phyloP scores from a whole-genome alignment of 257 asterid species.

The Cruciata laevipes region DNA sequence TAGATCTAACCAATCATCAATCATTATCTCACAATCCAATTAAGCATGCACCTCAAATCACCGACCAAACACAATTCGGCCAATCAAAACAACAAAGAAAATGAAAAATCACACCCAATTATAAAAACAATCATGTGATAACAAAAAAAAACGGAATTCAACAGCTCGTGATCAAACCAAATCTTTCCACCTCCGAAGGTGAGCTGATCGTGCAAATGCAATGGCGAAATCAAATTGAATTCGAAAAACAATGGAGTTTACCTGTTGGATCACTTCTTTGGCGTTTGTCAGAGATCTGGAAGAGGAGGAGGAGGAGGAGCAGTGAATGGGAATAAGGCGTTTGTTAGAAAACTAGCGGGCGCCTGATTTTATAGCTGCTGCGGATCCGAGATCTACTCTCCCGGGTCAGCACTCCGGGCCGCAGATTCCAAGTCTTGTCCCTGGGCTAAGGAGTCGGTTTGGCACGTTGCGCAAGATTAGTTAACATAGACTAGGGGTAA shows the following conservation, averaged over 20 bases:
- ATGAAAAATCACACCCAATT: neutral
- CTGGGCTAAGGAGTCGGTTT: neutral
- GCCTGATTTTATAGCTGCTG: conserved; percentile 21
- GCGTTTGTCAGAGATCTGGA: conserved; percentile 12
- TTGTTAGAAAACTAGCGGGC: conserved; percentile 22
- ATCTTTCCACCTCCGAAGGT: neutral
- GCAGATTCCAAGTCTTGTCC: conserved; percentile 1
- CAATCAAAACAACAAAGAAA: neutral
- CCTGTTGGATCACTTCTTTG: conserved; percentile 13
- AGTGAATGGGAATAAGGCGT: neutral
- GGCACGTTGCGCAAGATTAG: neutral
- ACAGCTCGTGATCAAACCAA: neutral
- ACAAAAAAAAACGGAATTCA: neutral
- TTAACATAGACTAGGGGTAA: neutral
- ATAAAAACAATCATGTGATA: neutral
- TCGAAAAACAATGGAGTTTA: neutral
- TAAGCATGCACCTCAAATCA: neutral
- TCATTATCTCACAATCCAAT: neutral
- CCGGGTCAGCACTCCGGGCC: neutral
- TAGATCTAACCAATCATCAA: conserved; percentile 16
- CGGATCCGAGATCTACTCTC: conserved; percentile 24
- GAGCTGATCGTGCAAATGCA: conserved; percentile 6
- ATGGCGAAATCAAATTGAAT: neutral
- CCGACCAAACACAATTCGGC: neutral
- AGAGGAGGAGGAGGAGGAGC: conserved; percentile 1